Base-by-base conservation (phyloP, 495 filamentous ascomycete genomes). In the Talaromyces borbonicus region DNA sequence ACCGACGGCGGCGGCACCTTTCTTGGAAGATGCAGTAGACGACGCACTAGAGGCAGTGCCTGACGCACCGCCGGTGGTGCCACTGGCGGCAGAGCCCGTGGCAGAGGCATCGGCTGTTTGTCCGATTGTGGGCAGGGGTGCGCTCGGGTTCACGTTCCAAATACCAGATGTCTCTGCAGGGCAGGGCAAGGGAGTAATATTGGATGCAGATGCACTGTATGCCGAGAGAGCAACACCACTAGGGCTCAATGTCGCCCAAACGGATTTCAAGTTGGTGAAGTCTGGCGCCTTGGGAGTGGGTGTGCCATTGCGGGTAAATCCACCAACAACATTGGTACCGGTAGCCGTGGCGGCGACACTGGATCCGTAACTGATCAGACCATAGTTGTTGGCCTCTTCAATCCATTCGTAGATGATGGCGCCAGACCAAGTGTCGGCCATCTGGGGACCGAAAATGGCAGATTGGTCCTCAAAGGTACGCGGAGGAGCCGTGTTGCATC, bases 361-460 rank as follows among this genome's bases (percentile, higher is more conserved):
- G 12, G 63, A 68, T 8, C 84, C 87, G 58, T 95, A 95, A 32
- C 73, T 81, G 58, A 95, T 78, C 27, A 95, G 67, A 43, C 88
- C 88, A 58, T 93, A 95, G 55, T 87, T 63, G 60, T 93, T 95
- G 36, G 74, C 67, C 61, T 93, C 88, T 56, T 89, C 63, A 46
- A 95, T 84, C 87, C 87, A 95, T 61, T 95, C 87, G 62, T 94
- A 94, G 51, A 90, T 69, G 47, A 93, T 88, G 25, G 83, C 68
- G 46, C 88, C 88, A 22, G 83, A 88, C 85, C 87, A 95, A 45
- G 80, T 75, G 44, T 66, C 60, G 5, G 64, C 61, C 88, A 95
- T 93, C 2, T 84, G 58, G 1, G 60, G 42, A 37, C 84, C 83
- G 52, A 93, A 80, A 48, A 95, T 87, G 37, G 84, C 76, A 5